Evolutionary conservation across 805 yeast genomes (phyloP).

Genomic region (Candida palmyrensis): DNA sequence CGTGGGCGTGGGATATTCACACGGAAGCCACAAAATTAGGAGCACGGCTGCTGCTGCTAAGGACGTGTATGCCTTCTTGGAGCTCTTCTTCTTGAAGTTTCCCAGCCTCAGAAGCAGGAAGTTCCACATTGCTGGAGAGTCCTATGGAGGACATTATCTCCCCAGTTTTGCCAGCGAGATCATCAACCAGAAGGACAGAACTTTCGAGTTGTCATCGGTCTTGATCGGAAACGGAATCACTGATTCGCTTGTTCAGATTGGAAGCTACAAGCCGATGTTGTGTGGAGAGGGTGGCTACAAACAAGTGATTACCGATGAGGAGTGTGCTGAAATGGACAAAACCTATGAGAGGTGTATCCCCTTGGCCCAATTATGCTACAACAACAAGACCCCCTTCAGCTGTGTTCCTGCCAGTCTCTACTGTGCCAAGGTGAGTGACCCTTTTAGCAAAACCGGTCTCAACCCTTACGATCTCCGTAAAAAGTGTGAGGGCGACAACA

Average conservation of each 20-base stretch:
- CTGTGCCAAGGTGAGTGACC: conserved; percentile 25
- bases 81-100: conserved; percentile 77
- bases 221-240: conserved; percentile 44
- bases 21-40: conserved; percentile 51
- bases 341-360: conserved; percentile 31
- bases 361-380: conserved; percentile 27
- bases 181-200: conserved; percentile 54
- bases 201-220: conserved; percentile 33
- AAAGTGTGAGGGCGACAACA: conserved; percentile 43
- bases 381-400: conserved; percentile 25
- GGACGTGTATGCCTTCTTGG: conserved; percentile 82
- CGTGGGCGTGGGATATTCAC: conserved; percentile 86
- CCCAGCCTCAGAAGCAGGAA: conserved; percentile 57
- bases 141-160: conserved; percentile 91
- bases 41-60: conserved; percentile 78
- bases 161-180: conserved; percentile 87
- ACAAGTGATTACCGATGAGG: conserved; percentile 28
- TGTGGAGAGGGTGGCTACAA: conserved; percentile 42
- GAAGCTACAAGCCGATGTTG: conserved; percentile 39
- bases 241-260: conserved; percentile 37
- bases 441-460: conserved; percentile 44
- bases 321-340: conserved; percentile 30
- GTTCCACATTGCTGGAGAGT: conserved; percentile 90
- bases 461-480: conserved; percentile 63
- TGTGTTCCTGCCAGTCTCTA: conserved; percentile 36